Evolutionary conservation across 2,329 filamentous ascomycete genomes (phyloP).

Genomic region (Colletotrichum orbiculare): DNA sequence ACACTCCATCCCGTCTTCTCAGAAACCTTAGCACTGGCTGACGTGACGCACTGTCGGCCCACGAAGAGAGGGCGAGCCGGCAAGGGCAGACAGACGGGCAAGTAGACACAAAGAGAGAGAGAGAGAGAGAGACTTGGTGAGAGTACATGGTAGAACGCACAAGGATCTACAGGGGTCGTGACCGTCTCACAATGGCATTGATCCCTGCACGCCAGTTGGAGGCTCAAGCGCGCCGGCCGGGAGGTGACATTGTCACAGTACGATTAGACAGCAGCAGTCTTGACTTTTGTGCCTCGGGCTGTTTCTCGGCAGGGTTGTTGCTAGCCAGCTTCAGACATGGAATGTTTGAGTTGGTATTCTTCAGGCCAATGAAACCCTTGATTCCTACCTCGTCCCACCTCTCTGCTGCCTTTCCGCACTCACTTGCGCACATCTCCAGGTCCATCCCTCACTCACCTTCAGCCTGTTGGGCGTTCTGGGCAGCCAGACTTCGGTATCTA

Average conservation of each 20-base stretch:
- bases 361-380: constrained; percentile 32
- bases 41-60: constrained; percentile 29
- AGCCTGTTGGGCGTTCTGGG: constrained; percentile 3
- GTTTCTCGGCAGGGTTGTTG: constrained; percentile 28
- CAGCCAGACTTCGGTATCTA: not conserved
- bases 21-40: constrained; percentile 29
- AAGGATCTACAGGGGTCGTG: constrained; percentile 26
- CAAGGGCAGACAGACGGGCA: not conserved
- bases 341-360: constrained; percentile 30
- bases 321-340: constrained; percentile 29
- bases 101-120: not conserved
- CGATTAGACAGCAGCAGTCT: not conserved
- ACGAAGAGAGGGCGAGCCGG: not conserved
- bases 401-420: constrained; percentile 6
- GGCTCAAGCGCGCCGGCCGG: constrained; percentile 31
- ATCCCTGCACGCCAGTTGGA: constrained; percentile 34
- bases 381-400: constrained; percentile 26
- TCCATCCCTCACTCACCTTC: constrained; percentile 10
- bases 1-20: constrained; percentile 8
- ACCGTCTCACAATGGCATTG: constrained; percentile 34
- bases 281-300: no score
- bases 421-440: not conserved
- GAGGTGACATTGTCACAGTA: not conserved
- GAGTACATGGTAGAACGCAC: not conserved
- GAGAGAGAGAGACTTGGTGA: no score